These are phyloP conservation scores for Triticum turgidum DNA, from an alignment of 176 grass and related monocot genomes.

Conservation along the genomic window DNA sequence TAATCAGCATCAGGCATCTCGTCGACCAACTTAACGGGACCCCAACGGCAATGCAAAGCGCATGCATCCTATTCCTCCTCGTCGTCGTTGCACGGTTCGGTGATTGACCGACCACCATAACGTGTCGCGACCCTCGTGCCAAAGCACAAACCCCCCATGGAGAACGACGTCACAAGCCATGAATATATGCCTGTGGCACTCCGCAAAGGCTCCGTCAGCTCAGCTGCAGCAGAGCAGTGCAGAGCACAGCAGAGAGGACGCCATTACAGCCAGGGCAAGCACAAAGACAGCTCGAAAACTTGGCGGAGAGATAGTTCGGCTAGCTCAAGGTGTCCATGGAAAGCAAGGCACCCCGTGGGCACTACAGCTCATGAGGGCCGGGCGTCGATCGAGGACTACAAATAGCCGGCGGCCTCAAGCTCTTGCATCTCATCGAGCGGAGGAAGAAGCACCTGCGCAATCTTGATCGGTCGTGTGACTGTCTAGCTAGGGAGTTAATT, in stretches of 20 bases:
- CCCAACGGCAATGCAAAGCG: background rate
- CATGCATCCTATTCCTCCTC: background rate
- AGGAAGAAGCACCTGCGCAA: background rate
- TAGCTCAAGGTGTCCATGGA: conserved; percentile 31
- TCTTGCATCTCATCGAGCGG: conserved; percentile 2
- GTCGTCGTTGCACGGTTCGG: too few relatives aligned
- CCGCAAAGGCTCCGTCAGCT: conserved; percentile 18
- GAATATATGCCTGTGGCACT: conserved; percentile 49
- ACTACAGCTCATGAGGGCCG: conserved; percentile 30
- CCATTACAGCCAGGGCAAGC: conserved; percentile 26
- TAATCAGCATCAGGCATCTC: too few relatives aligned
- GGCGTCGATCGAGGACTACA: conserved; percentile 41
- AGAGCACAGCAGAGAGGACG: conserved; percentile 15
- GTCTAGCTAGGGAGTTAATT: background rate
- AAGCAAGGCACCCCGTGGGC: conserved; percentile 32
- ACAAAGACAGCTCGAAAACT: conserved; percentile 25
- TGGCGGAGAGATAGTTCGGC: background rate
- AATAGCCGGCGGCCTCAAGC: conserved; percentile 20
- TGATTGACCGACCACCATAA: background rate
- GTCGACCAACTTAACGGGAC: too few relatives aligned
- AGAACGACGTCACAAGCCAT: conserved; percentile 26
- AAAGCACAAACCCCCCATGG: background rate
- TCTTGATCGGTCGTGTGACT: background rate
- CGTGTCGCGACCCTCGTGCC: background rate
- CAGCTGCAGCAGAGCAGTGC: conserved; percentile 1